These are phyloP conservation scores for Dimocarpus longan DNA, from an alignment of 345 rosid genomes.

Conservation along the genomic window DNA sequence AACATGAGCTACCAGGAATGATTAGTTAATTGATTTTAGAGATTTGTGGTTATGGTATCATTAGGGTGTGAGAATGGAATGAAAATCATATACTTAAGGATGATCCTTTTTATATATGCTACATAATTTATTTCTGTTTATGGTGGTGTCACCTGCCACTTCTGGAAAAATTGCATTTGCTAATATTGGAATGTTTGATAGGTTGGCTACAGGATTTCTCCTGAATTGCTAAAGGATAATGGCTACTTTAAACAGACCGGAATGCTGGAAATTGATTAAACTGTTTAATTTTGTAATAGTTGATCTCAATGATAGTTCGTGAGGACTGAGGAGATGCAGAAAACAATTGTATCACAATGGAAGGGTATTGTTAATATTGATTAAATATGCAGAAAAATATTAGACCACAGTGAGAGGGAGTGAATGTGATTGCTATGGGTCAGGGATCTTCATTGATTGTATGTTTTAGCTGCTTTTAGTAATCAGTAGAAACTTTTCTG, in stretches of 20 bases:
- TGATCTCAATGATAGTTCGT: neutral
- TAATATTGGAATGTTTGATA: neutral
- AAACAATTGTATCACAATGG: neutral
- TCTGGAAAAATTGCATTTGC: neutral
- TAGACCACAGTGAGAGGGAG: neutral
- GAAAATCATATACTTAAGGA: neutral
- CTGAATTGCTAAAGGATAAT: neutral
- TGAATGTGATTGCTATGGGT: neutral
- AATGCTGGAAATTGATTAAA: neutral
- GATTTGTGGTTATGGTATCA: neutral
- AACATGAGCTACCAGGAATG: neutral
- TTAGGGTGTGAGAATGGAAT: neutral
- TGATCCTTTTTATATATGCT: neutral
- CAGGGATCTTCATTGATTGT: neutral
- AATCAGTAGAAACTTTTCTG: neutral
- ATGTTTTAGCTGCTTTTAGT: slow-evolving; percentile 1
- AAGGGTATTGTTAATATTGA: neutral
- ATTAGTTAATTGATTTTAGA: neutral
- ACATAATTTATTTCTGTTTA: neutral
- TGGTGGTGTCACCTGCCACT: neutral
- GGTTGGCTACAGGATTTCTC: neutral
- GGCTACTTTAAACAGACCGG: neutral
- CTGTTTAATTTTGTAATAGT: neutral
- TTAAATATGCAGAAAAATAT: neutral
- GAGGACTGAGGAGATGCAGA: neutral